A percentile compares a stretch with the other conserved stretches of the same genome.
Evolutionary conservation across 2,329 filamentous ascomycete species (phyloP).

Genomic region (Diaporthe ilicicola): DNA sequence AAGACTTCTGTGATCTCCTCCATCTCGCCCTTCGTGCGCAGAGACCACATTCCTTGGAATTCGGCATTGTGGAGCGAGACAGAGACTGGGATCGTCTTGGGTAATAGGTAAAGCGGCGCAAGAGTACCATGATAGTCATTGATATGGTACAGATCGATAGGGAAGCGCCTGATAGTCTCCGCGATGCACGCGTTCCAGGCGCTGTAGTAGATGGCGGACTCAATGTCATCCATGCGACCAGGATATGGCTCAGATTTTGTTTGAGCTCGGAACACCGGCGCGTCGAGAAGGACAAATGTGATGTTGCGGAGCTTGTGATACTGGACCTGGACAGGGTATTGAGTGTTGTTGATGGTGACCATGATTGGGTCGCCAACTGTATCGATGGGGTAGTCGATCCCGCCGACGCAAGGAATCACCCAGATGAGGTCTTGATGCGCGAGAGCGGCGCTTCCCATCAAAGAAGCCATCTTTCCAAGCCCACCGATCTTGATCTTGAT

Average conservation of each 20-base stretch:
- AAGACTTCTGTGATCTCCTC: constrained; percentile 70
- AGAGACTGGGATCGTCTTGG: constrained; percentile 66
- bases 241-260: constrained; percentile 69
- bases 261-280: constrained; percentile 72
- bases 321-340: constrained; percentile 70
- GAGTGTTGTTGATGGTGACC: constrained; percentile 67
- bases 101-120: constrained; percentile 71
- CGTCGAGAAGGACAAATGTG: constrained; percentile 73
- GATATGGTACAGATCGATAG: constrained; percentile 48
- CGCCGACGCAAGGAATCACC: constrained; percentile 70
- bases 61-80: constrained; percentile 74
- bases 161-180: constrained; percentile 64
- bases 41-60: constrained; percentile 73
- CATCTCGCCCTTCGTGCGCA: constrained; percentile 65
- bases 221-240: constrained; percentile 71
- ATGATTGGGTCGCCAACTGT: constrained; percentile 67
- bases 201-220: constrained; percentile 73
- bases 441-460: constrained; percentile 70
- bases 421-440: constrained; percentile 72
- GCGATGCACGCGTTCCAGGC: constrained; percentile 76
- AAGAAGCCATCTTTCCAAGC: constrained; percentile 74
- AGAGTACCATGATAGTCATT: constrained; percentile 48
- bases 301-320: constrained; percentile 72
- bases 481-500: constrained; percentile 79
- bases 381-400: constrained; percentile 69